Percentiles rank a stretch among this genome's conserved stretches.
Conservation (phyloP, 164 flowering plant species). For the Umbilicus rupestris region DNA sequence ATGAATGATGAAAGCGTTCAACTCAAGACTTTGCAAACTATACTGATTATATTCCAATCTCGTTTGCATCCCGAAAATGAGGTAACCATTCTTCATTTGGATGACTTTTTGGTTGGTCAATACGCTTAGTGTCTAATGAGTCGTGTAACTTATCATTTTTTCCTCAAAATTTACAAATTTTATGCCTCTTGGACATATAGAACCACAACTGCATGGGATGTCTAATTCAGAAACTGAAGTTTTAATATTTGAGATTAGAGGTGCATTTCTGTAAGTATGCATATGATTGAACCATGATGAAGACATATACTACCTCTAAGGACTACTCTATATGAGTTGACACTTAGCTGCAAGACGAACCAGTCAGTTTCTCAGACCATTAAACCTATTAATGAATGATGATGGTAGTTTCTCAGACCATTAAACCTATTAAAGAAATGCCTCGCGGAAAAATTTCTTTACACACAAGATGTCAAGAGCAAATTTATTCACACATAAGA, state of each 20-base stretch:
- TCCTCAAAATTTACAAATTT: not conserved
- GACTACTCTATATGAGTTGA: not conserved
- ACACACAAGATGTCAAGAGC: not conserved
- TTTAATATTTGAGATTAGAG: not conserved
- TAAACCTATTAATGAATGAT: not conserved
- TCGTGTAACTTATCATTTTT: not conserved
- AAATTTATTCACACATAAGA: not conserved
- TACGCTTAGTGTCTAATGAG: not conserved
- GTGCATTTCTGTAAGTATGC: not conserved
- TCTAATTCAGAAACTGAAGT: not conserved
- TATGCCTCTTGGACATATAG: not conserved
- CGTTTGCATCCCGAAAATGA: constrained; percentile 81
- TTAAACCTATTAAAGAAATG: not conserved
- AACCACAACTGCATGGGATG: not conserved
- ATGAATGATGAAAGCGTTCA: constrained; percentile 85
- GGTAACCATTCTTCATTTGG: constrained; percentile 28
- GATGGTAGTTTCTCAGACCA: not conserved
- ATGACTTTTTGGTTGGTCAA: not conserved
- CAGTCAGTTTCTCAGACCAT: not conserved
- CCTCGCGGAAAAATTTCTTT: too few relatives aligned
- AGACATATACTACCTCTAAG: not conserved
- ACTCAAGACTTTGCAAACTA: constrained; percentile 86
- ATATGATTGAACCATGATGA: not conserved
- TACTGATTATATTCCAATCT: constrained; percentile 84
- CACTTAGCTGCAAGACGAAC: not conserved